Evolutionary conservation across 2,329 filamentous ascomycete species (phyloP).

Genomic region (Alternaria ventricosa): DNA sequence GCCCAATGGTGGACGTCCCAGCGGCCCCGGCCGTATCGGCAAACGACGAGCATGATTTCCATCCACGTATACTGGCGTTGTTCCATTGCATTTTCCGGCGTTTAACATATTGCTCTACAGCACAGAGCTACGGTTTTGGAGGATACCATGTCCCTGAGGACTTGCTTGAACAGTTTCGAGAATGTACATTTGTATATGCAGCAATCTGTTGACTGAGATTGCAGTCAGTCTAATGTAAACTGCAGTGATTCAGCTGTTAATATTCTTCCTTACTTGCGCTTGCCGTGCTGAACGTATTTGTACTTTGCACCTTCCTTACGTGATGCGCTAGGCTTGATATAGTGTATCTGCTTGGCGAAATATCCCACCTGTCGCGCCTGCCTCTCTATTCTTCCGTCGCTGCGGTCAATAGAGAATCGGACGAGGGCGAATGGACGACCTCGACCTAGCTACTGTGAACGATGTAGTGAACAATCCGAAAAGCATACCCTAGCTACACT

Average conservation of each 20-base stretch:
- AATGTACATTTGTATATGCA: neutral
- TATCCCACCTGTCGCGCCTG: neutral
- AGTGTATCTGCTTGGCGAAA: neutral
- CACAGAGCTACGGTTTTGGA: conserved; percentile 18
- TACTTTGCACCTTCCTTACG: neutral
- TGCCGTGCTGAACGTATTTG: neutral
- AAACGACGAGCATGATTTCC: conserved; percentile 34
- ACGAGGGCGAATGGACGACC: neutral
- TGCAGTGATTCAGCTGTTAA: neutral
- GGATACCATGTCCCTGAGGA: conserved; percentile 35
- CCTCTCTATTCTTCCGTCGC: neutral
- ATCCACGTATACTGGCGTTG: conserved; percentile 24
- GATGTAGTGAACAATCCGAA: neutral
- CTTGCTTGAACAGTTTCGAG: neutral
- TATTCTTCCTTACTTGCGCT: neutral
- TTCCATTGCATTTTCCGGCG: conserved; percentile 33
- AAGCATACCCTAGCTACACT: neutral
- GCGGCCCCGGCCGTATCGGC: conserved; percentile 32
- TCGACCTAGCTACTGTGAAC: neutral
- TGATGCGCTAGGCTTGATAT: neutral
- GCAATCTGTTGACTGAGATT: neutral
- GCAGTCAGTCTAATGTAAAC: neutral
- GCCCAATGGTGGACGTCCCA: conserved; percentile 26
- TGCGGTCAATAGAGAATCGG: neutral
- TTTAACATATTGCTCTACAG: conserved; percentile 26